Evolutionary conservation across 2,329 filamentous ascomycete species (phyloP).

Genomic region (Aspergillus fischeri): DNA sequence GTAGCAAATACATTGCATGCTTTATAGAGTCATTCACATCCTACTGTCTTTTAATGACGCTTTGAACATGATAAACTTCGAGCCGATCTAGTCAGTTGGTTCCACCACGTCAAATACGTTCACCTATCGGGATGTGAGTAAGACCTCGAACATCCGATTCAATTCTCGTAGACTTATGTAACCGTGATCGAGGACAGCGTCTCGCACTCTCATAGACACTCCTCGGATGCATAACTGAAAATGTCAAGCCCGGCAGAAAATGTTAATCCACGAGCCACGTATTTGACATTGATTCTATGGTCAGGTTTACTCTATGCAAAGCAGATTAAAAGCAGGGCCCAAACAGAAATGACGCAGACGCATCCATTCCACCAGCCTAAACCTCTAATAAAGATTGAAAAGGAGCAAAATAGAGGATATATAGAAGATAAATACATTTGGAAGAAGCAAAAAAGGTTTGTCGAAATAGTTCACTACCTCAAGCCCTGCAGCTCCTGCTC

Average conservation of each 20-base stretch:
- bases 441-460: not conserved
- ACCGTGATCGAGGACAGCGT: not conserved
- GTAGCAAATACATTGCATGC: not conserved
- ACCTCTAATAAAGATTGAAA: not conserved
- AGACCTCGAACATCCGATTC: not conserved
- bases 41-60: not conserved
- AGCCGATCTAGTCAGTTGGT: not conserved
- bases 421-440: slow-evolving; percentile 56
- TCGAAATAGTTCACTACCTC: slow-evolving; percentile 8
- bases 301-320: not conserved
- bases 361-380: not conserved
- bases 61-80: not conserved
- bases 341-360: not conserved
- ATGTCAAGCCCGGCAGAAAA: not conserved
- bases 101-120: not conserved
- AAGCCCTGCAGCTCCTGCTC: slow-evolving; percentile 39
- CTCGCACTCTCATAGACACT: not conserved
- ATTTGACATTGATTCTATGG: not conserved
- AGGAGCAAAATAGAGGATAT: not conserved
- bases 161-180: not conserved
- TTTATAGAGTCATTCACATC: not conserved
- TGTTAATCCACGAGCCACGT: not conserved
- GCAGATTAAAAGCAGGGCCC: not conserved
- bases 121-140: no score
- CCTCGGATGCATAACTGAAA: not conserved